Evolutionary conservation across 1,284 basidiomycete species (phyloP), one percentile per base, ranked within the genome.

Genomic region (Trametes polyzona): DNA sequence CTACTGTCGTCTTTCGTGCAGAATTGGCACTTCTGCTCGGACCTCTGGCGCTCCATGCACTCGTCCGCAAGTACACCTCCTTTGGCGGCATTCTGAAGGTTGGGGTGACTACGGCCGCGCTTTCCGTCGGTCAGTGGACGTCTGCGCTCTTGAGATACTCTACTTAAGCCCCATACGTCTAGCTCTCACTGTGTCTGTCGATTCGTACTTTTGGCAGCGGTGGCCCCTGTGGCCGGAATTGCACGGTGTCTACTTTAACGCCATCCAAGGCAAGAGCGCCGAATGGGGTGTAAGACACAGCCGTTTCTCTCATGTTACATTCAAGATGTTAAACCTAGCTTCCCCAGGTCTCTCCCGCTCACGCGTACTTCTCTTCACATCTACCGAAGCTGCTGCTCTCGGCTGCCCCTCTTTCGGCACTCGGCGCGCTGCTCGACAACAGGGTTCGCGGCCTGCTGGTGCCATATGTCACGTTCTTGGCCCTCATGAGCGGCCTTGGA

Each of bases 141-240:
- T 16, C n/a, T 11, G 7, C 50, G 3, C 44, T 47, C 30, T 24
- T 33, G 5, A 17, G 40, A 3, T 36, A 8, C 0, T 24, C 30
- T 35, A 14, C 17, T 42, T 36, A 12, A 47, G 17, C 19, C 9
- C 43, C 1, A 11, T 27, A 4, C 14, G 21, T 36, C n/a, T 30
- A 94, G 92, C 73, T 2, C 59, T 86, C 12, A 91, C 92, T 0
- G 69, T 88, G 0, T 24, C 73, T 0, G 75, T 96, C 24, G 96
- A 99, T 71, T 92, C 93, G 1, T 91, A 90, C 73, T 92, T 97
- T 70, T 98, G 96, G 95, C 71, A 78, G 46, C 71, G 73, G 60
- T 79, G 77, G 67, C 77, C 83, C 7, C 69, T 95, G 1, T 98
- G 95, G 95, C 96, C 96, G 0, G 97, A 99, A 69, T 76, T 94